phyloP scores from a whole-genome alignment of 257 asterid species.

The Solanum bukasovii region DNA sequence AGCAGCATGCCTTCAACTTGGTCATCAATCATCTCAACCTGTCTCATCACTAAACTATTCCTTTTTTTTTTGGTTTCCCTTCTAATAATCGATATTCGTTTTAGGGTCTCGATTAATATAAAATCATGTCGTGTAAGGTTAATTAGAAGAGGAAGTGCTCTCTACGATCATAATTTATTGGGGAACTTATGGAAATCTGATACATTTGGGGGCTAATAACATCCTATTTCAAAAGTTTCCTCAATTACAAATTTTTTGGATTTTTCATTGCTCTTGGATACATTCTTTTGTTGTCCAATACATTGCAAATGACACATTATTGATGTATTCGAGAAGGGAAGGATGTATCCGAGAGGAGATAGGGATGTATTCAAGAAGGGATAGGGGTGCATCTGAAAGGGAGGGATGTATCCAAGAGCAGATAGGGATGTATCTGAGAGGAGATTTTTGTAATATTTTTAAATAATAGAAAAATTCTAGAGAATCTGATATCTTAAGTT shows the following conservation, averaged over 20 bases:
- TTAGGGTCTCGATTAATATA: not conserved
- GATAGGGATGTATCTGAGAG: not conserved
- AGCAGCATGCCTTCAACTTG: slow-evolving; percentile 1
- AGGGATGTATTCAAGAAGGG: too few relatives aligned
- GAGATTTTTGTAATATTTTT: not conserved
- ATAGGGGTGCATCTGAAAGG: too few relatives aligned
- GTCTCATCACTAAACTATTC: not conserved
- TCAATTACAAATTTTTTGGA: accelerated
- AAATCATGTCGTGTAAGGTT: not conserved
- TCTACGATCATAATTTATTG: not conserved
- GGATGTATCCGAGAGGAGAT: not conserved
- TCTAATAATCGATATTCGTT: not conserved
- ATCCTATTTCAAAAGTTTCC: not conserved
- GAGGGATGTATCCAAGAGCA: not conserved
- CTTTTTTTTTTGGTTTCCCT: not conserved
- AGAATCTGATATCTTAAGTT: too few relatives aligned
- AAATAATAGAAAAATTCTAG: too few relatives aligned
- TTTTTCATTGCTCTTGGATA: not conserved
- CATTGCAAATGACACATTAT: not conserved
- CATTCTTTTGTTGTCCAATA: not conserved
- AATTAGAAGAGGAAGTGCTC: not conserved
- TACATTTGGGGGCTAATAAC: too few relatives aligned
- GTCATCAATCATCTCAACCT: not conserved
- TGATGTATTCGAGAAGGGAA: too few relatives aligned
- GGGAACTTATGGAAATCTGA: not conserved